Evolutionary conservation across 257 asterid genomes (phyloP).

Genomic region (Nicotiana attenuata): DNA sequence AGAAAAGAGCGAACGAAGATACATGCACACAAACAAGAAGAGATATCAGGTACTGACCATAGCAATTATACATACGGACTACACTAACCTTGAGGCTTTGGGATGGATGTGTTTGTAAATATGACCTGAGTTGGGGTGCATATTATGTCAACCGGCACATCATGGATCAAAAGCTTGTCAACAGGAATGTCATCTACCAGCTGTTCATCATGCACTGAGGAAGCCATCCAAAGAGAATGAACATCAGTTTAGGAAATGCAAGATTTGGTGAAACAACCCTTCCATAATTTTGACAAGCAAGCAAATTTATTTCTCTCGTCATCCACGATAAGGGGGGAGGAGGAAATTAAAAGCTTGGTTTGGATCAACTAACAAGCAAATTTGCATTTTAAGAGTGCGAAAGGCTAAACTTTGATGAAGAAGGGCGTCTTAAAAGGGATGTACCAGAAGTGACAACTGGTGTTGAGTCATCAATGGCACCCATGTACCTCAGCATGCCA

Average conservation of each 20-base stretch:
- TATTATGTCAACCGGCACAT: conserved; percentile 88
- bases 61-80: neutral
- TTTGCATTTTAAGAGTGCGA: neutral
- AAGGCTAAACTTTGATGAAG: neutral
- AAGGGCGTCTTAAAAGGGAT: neutral
- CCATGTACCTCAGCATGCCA: conserved; percentile 97
- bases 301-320: neutral
- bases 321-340: neutral
- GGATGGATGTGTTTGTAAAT: conserved; percentile 70
- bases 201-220: conserved; percentile 78
- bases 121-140: conserved; percentile 84
- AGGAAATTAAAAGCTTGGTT: neutral
- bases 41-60: neutral
- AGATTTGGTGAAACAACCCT: neutral
- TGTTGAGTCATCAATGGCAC: conserved; percentile 83
- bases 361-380: neutral
- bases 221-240: conserved; percentile 5
- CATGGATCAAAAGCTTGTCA: conserved; percentile 73
- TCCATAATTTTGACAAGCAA: neutral
- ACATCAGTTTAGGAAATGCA: neutral
- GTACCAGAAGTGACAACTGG: conserved; percentile 74
- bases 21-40: neutral
- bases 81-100: conserved; percentile 84
- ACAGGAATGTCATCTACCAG: conserved; percentile 75
- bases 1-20: neutral